Base-by-base conservation (phyloP, 2,329 filamentous ascomycete genomes). In the Thelonectria discophora region DNA sequence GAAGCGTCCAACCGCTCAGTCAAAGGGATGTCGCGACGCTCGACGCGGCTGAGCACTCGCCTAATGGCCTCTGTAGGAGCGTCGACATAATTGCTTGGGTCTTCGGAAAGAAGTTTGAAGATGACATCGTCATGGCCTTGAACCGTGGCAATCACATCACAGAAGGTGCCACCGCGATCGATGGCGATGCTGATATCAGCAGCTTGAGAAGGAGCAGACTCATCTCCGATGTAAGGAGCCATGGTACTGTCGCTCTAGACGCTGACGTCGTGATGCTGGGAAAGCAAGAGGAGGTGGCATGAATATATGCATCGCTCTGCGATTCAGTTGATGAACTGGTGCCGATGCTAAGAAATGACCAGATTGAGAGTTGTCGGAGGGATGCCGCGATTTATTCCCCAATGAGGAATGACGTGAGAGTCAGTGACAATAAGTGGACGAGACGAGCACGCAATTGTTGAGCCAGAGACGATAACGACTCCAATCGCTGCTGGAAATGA, bases 41-140 rank as follows among this genome's bases (percentile, higher is more conserved):
- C 84, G 5, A 65, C 51, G 72, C 88, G 82, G 53, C 86, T 86
- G 15, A 92, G 81, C 1, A 92, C 81, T 7, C 89, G 82, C 9
- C 89, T 82, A 55, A 92, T 90, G 17, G 88, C 89, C 78, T 92
- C 89, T 15, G 90, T 80, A 0, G 89, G 89, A 2, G 89, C 89
- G 78, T 92, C 89, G 42, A 86, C 80, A 74, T 92, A 92, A 73
- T 90, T 91, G 30, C 81, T 77, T 0, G 89, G 89, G 69, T 92
- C 90, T 65, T 90, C 90, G 0, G 90, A 93, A 12, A 93, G 82
- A 1, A 93, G 80, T 74, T 93, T 93, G 74, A 93, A 89, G 53
- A 92, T 78, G 49, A 92, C 81, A 64, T 91, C 87, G 73, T 91
- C 86, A 72, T 86, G 81, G 78, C 89, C 88, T 65, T 83, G 82